Base-by-base conservation (phyloP, 1,284 basidiomycete genomes). In the Naganishia sp. region DNA sequence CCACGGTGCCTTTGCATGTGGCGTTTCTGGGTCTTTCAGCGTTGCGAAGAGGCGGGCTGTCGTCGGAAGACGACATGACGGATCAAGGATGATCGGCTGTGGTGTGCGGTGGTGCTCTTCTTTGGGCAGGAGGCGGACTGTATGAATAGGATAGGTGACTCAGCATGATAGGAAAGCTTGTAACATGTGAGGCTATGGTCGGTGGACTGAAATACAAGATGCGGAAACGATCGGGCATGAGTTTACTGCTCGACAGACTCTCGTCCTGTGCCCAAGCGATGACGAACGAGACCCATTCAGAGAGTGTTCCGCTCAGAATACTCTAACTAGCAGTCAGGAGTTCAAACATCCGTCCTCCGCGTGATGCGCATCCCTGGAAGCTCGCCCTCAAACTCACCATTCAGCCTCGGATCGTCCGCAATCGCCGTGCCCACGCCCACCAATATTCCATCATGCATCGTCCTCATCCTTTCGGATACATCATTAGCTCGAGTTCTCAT, bases 321-420 rank as follows among this genome's bases (percentile, higher is more conserved):
- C 21, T 28, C 28, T 28, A 28, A 28, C 28, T 5, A 28, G 3
- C 5, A 28, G 3, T 28, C 28, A 28, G 5, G 28, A 28, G 21
- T 21, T 21, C 21, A 21, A 21, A 21, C 21, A 21, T 28, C 5
- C 28, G 28, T 3, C 28, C 28, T 28, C 28, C 5, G 28, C 28
- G 2, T 5, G 5, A 2, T 28, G 28, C 28, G 2, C 5, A 28
- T 39, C 10, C 36, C 36, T 39, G 36, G 36, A 10, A 2, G 36
- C 7, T 39, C 36, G 36, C 36, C 4, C 36, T 39, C 13, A 39
- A 2, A 39, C 36, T 39, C 72, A 92, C 94, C 88, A 75, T 94
- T 96, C 25, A 99, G 82, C 73, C 95, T 90, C 11, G 95, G 95
- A 77, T 99, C 85, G 73, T 99, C 95, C 72, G 92, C 92, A 55